These are phyloP conservation scores for Russula sp. DNA, from an alignment of 768 basidiomycete species.

Conservation along the genomic window DNA sequence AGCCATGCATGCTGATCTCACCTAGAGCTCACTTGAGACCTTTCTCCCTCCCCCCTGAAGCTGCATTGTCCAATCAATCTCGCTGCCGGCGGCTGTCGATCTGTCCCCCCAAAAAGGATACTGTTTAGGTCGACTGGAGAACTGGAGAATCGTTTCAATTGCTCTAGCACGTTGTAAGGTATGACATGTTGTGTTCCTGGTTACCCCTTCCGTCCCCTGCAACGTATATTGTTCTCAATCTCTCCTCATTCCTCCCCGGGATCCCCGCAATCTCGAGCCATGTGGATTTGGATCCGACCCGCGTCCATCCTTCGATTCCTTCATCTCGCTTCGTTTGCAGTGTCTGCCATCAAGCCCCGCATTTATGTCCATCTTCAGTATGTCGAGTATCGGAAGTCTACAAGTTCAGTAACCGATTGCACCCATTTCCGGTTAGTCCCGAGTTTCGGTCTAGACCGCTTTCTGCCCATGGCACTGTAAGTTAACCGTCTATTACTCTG, in stretches of 20 bases:
- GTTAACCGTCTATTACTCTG: not conserved
- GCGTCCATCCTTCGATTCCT: not conserved
- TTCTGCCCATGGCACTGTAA: not conserved
- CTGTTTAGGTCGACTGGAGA: slow-evolving; percentile 12
- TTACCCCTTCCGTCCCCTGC: not conserved
- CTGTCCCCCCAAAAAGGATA: slow-evolving; percentile 13
- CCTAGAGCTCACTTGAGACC: not conserved
- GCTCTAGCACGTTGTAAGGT: too few species aligned
- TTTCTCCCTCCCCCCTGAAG: not conserved
- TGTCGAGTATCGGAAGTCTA: not conserved
- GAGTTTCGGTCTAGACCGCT: not conserved
- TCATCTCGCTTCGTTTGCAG: not conserved
- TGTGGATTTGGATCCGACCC: slow-evolving; percentile 10
- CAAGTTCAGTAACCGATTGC: not conserved
- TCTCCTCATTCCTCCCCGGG: not conserved
- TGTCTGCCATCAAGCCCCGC: not conserved
- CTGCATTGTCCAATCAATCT: not conserved
- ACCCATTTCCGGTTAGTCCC: slow-evolving; percentile 7
- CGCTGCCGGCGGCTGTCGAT: slow-evolving; percentile 2
- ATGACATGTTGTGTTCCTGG: not conserved
- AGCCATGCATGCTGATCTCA: not conserved
- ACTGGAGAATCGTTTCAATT: not conserved
- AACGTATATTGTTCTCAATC: not conserved
- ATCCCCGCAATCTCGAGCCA: not conserved
- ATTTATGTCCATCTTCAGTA: not conserved